Percentiles rank a stretch among this genome's conserved stretches.
These are phyloP conservation scores for Allodekkera sacchari DNA, from an alignment of 805 yeast genomes.

Conservation along the genomic window DNA sequence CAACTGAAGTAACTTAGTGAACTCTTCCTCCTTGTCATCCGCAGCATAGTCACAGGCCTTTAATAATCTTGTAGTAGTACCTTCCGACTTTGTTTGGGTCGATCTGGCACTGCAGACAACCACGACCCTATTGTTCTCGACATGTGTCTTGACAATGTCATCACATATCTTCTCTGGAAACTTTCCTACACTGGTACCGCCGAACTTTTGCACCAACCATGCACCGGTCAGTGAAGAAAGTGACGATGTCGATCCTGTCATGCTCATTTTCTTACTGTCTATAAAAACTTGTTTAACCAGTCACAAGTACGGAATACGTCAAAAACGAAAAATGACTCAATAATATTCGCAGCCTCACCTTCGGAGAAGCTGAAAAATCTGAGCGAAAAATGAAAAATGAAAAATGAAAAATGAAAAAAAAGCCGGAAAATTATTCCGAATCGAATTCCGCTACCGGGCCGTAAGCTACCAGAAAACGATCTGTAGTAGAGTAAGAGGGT, in stretches of 20 bases:
- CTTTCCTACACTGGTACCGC: slow-evolving; percentile 96
- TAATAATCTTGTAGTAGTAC: slow-evolving; percentile 84
- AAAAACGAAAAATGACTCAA: slow-evolving; percentile 1
- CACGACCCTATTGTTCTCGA: slow-evolving; percentile 60
- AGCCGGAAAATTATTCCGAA: slow-evolving; percentile 1
- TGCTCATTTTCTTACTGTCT: slow-evolving; percentile 13
- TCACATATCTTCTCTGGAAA: slow-evolving; percentile 81
- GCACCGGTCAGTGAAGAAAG: slow-evolving; percentile 20
- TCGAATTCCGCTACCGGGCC: slow-evolving; percentile 4
- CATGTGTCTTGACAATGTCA: slow-evolving; percentile 67
- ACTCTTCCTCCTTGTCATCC: slow-evolving; percentile 45
- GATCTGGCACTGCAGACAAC: slow-evolving; percentile 96
- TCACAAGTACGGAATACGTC: too few relatives aligned
- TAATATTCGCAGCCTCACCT: not conserved
- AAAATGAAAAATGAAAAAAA: not conserved
- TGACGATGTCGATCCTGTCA: slow-evolving; percentile 18
- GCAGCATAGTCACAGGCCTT: slow-evolving; percentile 76
- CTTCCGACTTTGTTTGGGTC: slow-evolving; percentile 83
- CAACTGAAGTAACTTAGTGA: slow-evolving; percentile 47
- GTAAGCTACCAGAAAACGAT: not conserved
- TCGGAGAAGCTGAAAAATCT: slow-evolving; percentile 1
- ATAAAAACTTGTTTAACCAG: too few relatives aligned
- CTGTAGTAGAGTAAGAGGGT: too few relatives aligned
- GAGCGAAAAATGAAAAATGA: not conserved
- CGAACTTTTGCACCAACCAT: slow-evolving; percentile 89